A percentile compares a stretch with the other conserved stretches of the same genome.
These are phyloP conservation scores for Candida ulmi DNA, from an alignment of 805 yeast species.

Conservation along the genomic window DNA sequence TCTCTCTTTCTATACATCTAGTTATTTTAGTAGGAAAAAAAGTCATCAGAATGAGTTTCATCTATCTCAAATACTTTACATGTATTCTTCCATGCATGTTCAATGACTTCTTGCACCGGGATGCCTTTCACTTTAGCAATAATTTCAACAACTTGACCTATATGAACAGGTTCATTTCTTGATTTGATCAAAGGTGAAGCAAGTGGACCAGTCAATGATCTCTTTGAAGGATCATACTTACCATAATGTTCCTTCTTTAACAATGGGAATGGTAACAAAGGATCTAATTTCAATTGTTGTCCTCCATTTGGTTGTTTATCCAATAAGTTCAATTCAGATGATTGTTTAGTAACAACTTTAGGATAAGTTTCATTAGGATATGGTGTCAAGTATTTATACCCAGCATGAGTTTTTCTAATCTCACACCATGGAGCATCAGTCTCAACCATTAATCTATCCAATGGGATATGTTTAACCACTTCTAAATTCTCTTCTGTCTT, in stretches of 20 bases:
- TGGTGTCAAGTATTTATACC: constrained; percentile 49
- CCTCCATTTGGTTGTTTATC: too few species aligned
- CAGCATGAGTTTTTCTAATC: constrained; percentile 74
- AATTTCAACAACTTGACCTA: constrained; percentile 74
- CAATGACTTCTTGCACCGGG: constrained; percentile 38
- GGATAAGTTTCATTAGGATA: constrained; percentile 59
- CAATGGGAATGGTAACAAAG: constrained; percentile 53
- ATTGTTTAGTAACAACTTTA: constrained; percentile 17
- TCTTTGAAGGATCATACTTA: constrained; percentile 25
- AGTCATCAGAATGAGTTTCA: constrained; percentile 3
- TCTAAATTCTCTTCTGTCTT: constrained; percentile 68
- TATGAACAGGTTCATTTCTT: constrained; percentile 88
- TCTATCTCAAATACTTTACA: constrained; percentile 36
- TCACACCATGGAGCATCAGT: constrained; percentile 99
- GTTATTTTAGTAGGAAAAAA: constrained; percentile 14
- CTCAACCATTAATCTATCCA: constrained; percentile 69
- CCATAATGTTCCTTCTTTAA: constrained; percentile 59
- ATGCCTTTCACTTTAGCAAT: constrained; percentile 45
- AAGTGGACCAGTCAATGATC: constrained; percentile 26
- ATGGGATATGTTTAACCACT: constrained; percentile 64
- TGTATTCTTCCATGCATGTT: constrained; percentile 47
- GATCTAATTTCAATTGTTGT: constrained; percentile 32
- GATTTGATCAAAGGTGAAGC: constrained; percentile 55
- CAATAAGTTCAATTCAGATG: constrained; percentile 8
- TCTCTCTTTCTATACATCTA: too few species aligned